phyloP scores from a whole-genome alignment of 106 monocot genomes.

The Platanthera zijinensis region DNA sequence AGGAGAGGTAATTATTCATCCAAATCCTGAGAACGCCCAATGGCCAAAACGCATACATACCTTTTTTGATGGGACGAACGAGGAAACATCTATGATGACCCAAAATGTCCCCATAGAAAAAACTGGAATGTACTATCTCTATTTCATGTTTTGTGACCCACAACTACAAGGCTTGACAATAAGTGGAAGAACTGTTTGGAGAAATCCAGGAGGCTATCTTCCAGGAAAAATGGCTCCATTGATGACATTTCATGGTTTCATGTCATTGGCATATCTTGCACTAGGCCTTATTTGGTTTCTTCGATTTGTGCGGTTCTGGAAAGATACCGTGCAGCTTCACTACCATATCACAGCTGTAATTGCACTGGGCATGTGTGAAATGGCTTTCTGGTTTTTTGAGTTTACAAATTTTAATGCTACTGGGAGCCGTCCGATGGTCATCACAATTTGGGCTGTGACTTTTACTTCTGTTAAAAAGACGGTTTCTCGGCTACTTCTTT shows the following conservation, averaged over 20 bases:
- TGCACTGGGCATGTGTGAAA: conserved; percentile 97
- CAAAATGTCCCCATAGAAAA: conserved; percentile 43
- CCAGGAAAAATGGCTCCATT: conserved; percentile 93
- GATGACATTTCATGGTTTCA: conserved; percentile 88
- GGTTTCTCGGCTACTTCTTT: conserved; percentile 80
- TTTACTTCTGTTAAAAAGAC: conserved; percentile 96
- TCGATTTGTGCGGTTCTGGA: conserved; percentile 76
- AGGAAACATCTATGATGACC: conserved; percentile 56
- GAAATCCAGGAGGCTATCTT: conserved; percentile 86
- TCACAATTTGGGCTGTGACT: conserved; percentile 90
- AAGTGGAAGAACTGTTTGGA: conserved; percentile 84
- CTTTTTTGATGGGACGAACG: conserved; percentile 67
- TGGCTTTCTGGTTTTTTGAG: conserved; percentile 99
- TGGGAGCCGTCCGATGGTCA: conserved; percentile 80
- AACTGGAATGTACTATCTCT: conserved; percentile 98
- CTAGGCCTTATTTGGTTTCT: conserved; percentile 94
- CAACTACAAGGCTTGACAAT: conserved; percentile 61
- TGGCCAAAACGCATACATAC: conserved; percentile 91
- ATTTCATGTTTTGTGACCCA: conserved; percentile 96
- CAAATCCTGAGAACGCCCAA: conserved; percentile 50
- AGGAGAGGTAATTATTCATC: conserved; percentile 82
- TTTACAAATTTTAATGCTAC: conserved; percentile 94
- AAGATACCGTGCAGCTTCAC: conserved; percentile 82
- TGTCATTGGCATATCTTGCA: conserved; percentile 91
- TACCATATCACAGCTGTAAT: conserved; percentile 88